Evolutionary conservation across 2,329 filamentous ascomycete genomes (phyloP), one percentile per base, ranked within the genome.

Genomic region (Seiridium unicorne): DNA sequence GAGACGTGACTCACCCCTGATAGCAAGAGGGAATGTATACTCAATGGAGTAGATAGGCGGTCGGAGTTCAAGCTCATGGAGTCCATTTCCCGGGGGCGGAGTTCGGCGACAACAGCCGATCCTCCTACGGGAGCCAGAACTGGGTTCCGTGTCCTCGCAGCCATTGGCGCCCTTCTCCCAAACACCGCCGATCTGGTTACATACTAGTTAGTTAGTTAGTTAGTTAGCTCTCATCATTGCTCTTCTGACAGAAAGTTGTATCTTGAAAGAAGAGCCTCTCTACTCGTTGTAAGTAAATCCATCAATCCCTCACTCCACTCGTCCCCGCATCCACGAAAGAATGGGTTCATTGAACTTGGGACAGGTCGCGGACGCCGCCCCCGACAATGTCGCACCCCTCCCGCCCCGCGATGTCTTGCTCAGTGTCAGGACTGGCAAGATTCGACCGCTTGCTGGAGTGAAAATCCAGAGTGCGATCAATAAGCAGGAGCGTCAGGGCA

Each of bases 391-490:
- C 51, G 69, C 68, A 57, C 69, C 71, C n/a, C 51, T 67, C 7
- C 70, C 70, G 18, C 69, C 71, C 5, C 66, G 66, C 31, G 84
- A 86, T 61, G 77, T 70, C 3, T 72, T 89, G n/a, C 70, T 83
- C 46, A 81, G 87, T 68, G 72, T 89, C 10, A 82, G 86, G 55
- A 81, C 81, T 3, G 83, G 83, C 18, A 81, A 79, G 61, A 80
- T 87, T 73, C 82, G 83, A 65, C 77, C 77, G 32, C 75, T 87
- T 66, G 76, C 75, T 3, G 79, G 79, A 2, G 73, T 84, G 3
- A 75, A 77, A 32, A 75, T 85, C 54, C 73, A 73, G 46, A 84
- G 84, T 0, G 86, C 81, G 5, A 89, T 89, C 62, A 79, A 84
- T 73, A 87, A 88, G 66, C 68, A 67, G 0, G 63, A 77, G 1